These are phyloP conservation scores for Barbatosphaeria neglecta DNA, from an alignment of 495 filamentous ascomycete genomes.

Conservation along the genomic window DNA sequence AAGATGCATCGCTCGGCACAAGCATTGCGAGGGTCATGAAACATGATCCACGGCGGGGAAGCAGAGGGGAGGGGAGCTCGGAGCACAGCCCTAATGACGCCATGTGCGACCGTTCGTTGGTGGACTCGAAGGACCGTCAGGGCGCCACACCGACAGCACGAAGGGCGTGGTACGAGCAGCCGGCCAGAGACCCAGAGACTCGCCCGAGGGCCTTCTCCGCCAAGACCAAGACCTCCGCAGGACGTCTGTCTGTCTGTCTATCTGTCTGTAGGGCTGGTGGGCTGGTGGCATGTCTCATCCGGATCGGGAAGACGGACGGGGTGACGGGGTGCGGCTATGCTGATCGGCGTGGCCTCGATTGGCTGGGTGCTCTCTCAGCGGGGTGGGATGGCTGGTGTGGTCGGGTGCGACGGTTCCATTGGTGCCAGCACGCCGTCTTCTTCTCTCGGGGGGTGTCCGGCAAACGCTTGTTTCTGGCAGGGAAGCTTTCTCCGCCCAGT, in stretches of 20 bases:
- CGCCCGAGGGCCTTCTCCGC: too few relatives aligned
- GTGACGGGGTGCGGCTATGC: conserved; percentile 14
- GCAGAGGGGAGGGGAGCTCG: too few relatives aligned
- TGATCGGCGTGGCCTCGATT: conserved; percentile 17
- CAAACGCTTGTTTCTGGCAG: neutral
- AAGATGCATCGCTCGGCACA: neutral
- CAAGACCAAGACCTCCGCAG: too few relatives aligned
- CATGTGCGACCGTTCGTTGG: neutral
- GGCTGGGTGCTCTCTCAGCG: conserved; percentile 2
- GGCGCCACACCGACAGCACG: too few relatives aligned
- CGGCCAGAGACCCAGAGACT: too few relatives aligned
- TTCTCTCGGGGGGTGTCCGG: neutral
- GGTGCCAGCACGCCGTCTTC: neutral
- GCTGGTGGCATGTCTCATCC: neutral
- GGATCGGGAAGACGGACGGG: neutral
- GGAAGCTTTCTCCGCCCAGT: neutral
- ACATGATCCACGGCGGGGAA: neutral
- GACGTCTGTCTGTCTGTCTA: too few relatives aligned
- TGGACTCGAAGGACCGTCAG: too few relatives aligned
- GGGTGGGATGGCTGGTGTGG: neutral
- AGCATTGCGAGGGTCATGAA: neutral
- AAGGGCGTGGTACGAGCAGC: too few relatives aligned
- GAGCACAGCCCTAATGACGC: neutral
- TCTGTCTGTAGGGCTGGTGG: conserved; percentile 16
- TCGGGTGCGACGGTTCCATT: neutral